phyloP scores from a whole-genome alignment of 352 stramenopile species.

The Phytopythium helicoides region DNA sequence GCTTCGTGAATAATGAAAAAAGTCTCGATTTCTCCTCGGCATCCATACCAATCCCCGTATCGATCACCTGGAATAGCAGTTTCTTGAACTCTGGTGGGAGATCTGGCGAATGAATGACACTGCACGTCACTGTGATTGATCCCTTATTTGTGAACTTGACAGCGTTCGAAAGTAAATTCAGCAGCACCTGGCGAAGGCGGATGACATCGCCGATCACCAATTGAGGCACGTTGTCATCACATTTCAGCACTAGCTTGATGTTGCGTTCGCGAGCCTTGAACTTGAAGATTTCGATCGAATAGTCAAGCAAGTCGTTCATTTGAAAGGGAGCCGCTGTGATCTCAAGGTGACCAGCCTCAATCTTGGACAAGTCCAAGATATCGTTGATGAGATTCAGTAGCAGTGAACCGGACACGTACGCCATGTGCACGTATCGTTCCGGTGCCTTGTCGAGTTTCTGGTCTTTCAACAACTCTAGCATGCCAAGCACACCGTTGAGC shows the following conservation, averaged over 20 bases:
- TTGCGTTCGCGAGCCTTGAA: constrained; percentile 84
- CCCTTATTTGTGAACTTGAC: constrained; percentile 88
- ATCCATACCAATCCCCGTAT: constrained; percentile 83
- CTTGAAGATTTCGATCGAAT: constrained; percentile 90
- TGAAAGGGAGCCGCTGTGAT: constrained; percentile 85
- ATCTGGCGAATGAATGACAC: constrained; percentile 62
- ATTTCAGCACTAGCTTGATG: constrained; percentile 82
- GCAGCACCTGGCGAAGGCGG: constrained; percentile 71
- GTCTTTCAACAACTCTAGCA: constrained; percentile 81
- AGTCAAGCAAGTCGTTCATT: constrained; percentile 79
- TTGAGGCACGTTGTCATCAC: constrained; percentile 56
- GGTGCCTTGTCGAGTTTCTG: constrained; percentile 63
- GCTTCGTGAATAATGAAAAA: constrained; percentile 83
- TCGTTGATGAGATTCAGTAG: constrained; percentile 92
- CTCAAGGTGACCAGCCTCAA: constrained; percentile 90
- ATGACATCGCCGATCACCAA: constrained; percentile 78
- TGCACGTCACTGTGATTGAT: constrained; percentile 77
- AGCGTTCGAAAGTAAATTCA: constrained; percentile 85
- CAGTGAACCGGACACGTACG: constrained; percentile 81
- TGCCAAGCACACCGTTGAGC: constrained; percentile 79
- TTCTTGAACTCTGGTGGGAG: constrained; percentile 65
- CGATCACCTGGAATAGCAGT: constrained; percentile 82
- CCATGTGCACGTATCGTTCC: constrained; percentile 82
- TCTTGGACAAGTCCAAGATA: constrained; percentile 91
- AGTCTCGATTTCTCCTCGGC: constrained; percentile 74